Evolutionary conservation across 805 yeast genomes (phyloP).

Genomic region (Candida stauntonica): DNA sequence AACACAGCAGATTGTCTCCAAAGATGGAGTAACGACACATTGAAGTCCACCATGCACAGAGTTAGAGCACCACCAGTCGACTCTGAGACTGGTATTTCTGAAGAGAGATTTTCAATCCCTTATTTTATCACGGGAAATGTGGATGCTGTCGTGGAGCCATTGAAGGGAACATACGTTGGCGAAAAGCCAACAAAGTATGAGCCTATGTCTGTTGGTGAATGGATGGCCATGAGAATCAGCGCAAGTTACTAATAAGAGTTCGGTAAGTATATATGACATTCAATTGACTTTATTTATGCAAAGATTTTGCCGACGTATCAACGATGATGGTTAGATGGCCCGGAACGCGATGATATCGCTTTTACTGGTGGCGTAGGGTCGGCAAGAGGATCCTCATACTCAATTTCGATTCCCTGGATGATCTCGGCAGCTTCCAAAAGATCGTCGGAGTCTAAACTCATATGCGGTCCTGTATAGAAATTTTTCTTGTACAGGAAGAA

Average conservation of each 20-base stretch:
- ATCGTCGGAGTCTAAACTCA: constrained; percentile 27
- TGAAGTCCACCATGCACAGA: constrained; percentile 10
- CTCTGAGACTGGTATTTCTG: constrained; percentile 11
- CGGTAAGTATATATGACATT: no score
- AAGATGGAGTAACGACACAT: constrained; percentile 8
- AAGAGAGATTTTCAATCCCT: constrained; percentile 8
- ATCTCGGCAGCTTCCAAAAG: constrained; percentile 18
- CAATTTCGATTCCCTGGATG: constrained; percentile 9
- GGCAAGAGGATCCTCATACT: neutral
- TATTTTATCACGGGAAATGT: constrained; percentile 4
- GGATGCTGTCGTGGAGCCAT: constrained; percentile 15
- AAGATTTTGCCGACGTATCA: no score
- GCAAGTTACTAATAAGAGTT: constrained; percentile 13
- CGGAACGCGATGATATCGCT: neutral
- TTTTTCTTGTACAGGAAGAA: constrained; percentile 49
- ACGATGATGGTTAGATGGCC: no score
- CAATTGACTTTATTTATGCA: neutral
- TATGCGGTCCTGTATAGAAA: constrained; percentile 53
- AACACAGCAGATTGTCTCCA: constrained; percentile 8
- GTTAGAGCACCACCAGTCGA: constrained; percentile 13
- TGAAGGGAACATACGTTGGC: constrained; percentile 20
- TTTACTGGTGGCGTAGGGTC: constrained; percentile 7
- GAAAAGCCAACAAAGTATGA: constrained; percentile 24
- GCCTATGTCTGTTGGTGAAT: constrained; percentile 22
- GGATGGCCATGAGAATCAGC: constrained; percentile 21